These are phyloP conservation scores for Cylindrotheca fusiformis DNA, from an alignment of 108 stramenopile species.

Conservation along the genomic window DNA sequence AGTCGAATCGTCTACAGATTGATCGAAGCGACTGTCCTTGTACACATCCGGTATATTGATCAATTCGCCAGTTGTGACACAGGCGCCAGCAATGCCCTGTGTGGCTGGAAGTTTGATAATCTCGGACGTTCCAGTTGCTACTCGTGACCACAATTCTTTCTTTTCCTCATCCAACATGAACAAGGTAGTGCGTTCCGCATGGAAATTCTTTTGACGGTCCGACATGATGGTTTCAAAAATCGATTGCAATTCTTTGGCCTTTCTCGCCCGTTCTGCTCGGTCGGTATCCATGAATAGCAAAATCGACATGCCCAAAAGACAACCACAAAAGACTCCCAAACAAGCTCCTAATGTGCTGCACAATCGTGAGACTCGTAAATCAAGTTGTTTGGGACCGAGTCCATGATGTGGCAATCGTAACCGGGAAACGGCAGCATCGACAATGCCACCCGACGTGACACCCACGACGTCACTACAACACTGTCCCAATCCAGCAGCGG, in stretches of 20 bases:
- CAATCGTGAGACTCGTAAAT: slow-evolving; percentile 25
- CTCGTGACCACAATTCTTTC: slow-evolving; percentile 28
- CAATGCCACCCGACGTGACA: slow-evolving; percentile 51
- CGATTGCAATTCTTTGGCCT: slow-evolving; percentile 58
- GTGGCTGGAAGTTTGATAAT: slow-evolving; percentile 40
- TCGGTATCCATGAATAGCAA: slow-evolving; percentile 84
- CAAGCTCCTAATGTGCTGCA: slow-evolving; percentile 56
- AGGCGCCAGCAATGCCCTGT: slow-evolving; percentile 44
- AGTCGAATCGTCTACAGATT: slow-evolving; percentile 48
- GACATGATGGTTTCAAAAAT: slow-evolving; percentile 56
- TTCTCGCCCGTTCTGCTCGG: slow-evolving; percentile 54
- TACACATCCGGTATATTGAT: slow-evolving; percentile 60
- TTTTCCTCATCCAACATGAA: slow-evolving; percentile 48
- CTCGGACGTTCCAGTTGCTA: slow-evolving; percentile 29
- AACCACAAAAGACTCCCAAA: slow-evolving; percentile 79
- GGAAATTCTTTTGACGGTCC: slow-evolving; percentile 41
- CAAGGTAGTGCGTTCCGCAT: slow-evolving; percentile 54
- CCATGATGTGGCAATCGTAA: slow-evolving; percentile 56
- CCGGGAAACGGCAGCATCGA: slow-evolving; percentile 48
- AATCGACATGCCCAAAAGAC: slow-evolving; percentile 79
- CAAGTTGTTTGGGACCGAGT: slow-evolving; percentile 57
- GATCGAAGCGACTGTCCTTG: slow-evolving; percentile 55
- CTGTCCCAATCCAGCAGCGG: slow-evolving; percentile 81
- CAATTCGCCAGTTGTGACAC: slow-evolving; percentile 26
- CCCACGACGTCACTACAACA: slow-evolving; percentile 52